These are phyloP conservation scores for Cryptosporidium felis DNA, from an alignment of 169 alveolate species.

Conservation along the genomic window DNA sequence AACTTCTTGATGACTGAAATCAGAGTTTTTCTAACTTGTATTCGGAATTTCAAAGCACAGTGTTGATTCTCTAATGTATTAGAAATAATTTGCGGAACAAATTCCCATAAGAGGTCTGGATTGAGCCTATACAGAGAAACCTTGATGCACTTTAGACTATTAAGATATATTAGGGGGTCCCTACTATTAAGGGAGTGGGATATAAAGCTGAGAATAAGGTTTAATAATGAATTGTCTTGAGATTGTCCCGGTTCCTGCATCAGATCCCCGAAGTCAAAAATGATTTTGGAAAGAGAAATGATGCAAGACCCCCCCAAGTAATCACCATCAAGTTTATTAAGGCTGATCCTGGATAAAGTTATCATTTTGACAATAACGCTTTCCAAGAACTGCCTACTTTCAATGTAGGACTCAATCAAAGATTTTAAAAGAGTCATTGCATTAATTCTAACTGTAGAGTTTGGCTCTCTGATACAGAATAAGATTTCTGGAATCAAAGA, in stretches of 20 bases:
- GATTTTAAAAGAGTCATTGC: slow-evolving; percentile 33
- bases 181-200: not conserved
- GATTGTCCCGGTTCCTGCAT: not conserved
- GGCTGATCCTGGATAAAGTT: slow-evolving; percentile 9
- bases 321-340: not conserved
- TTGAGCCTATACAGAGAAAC: not conserved
- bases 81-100: not conserved
- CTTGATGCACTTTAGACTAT: slow-evolving; percentile 15
- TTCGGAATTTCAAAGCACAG: slow-evolving; percentile 23
- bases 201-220: not conserved
- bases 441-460: slow-evolving; percentile 31
- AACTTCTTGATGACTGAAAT: slow-evolving; percentile 21
- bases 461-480: slow-evolving; percentile 38
- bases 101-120: not conserved
- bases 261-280: slow-evolving; percentile 46
- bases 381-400: not conserved
- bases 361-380: slow-evolving; percentile 30
- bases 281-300: slow-evolving; percentile 14
- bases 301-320: slow-evolving; percentile 33
- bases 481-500: slow-evolving; percentile 41
- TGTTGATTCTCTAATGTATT: slow-evolving; percentile 1
- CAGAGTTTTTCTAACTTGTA: slow-evolving; percentile 13
- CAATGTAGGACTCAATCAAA: slow-evolving; percentile 28
- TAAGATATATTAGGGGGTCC: not conserved
- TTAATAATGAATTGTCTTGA: not conserved